phyloP scores from a whole-genome alignment of 1,139 yeast species.

The Taphrina flavorubra region DNA sequence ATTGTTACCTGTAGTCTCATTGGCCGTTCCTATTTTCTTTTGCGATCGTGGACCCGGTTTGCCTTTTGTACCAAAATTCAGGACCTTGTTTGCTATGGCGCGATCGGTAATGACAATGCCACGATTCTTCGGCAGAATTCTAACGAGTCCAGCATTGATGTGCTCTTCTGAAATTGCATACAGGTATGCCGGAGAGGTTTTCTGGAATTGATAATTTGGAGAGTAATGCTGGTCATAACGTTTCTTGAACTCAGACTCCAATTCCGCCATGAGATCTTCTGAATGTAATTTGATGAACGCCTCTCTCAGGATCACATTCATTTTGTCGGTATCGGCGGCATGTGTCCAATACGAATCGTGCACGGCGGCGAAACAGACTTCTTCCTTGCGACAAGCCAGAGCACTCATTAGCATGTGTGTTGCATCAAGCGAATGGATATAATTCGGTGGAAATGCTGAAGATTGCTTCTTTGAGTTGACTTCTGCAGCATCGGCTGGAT shows the following conservation, averaged over 20 bases:
- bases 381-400: conserved; percentile 68
- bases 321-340: conserved; percentile 75
- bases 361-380: conserved; percentile 87
- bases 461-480: conserved; percentile 89
- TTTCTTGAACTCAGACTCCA: conserved; percentile 78
- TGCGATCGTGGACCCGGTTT: background rate
- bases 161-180: conserved; percentile 62
- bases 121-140: conserved; percentile 10
- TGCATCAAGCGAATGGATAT: conserved; percentile 93
- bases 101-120: conserved; percentile 22
- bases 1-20: background rate
- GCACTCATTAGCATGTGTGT: conserved; percentile 96
- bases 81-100: conserved; percentile 27
- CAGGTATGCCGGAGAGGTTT: conserved; percentile 59
- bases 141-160: conserved; percentile 58
- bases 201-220: conserved; percentile 63
- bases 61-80: conserved; percentile 23
- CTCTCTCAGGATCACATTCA: conserved; percentile 77
- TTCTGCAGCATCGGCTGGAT: conserved; percentile 79
- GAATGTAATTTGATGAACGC: conserved; percentile 80
- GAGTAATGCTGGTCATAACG: conserved; percentile 73
- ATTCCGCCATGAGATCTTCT: conserved; percentile 69
- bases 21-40: background rate
- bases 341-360: conserved; percentile 99
- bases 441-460: conserved; percentile 95